Conservation (phyloP, 805 yeast genomes). For the Suhomyces sp. region DNA sequence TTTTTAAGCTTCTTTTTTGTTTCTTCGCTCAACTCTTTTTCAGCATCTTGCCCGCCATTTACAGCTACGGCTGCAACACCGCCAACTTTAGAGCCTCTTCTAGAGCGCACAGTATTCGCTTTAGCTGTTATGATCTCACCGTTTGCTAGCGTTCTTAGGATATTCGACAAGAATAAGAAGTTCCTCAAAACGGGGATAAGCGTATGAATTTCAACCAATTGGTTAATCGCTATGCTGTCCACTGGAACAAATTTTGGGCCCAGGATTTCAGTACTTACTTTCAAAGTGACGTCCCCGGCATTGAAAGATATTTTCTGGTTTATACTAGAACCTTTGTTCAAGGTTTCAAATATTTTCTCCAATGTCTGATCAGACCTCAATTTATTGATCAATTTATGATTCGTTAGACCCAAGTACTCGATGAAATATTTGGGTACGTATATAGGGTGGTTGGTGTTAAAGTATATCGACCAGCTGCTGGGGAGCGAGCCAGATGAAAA, state of each 20-base stretch:
- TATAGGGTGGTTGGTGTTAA: conserved; percentile 25
- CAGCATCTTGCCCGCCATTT: conserved; percentile 1
- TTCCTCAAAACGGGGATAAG: conserved; percentile 32
- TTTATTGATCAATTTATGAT: neutral
- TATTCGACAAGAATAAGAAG: conserved; percentile 25
- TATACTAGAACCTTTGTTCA: conserved; percentile 7
- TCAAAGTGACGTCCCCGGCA: neutral
- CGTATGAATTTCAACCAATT: conserved; percentile 21
- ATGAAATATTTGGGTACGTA: conserved; percentile 26
- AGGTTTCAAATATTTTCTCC: conserved; percentile 1
- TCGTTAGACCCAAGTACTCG: conserved; percentile 27
- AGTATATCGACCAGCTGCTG: conserved; percentile 22
- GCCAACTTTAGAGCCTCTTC: conserved; percentile 7
- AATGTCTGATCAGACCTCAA: neutral
- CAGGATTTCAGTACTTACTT: conserved; percentile 4
- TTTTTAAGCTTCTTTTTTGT: conserved; percentile 30
- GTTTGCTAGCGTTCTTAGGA: conserved; percentile 8
- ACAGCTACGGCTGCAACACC: neutral
- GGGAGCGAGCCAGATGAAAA: conserved; percentile 1
- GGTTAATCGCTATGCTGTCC: conserved; percentile 19
- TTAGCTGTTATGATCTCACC: neutral
- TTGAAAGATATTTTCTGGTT: conserved; percentile 1
- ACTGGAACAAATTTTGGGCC: conserved; percentile 22
- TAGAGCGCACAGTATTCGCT: neutral
- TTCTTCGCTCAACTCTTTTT: conserved; percentile 17